A percentile compares a stretch with the other conserved stretches of the same genome.
These are phyloP conservation scores for Aquanectria penicillioides DNA, from an alignment of 2,329 filamentous ascomycete genomes.

Conservation along the genomic window DNA sequence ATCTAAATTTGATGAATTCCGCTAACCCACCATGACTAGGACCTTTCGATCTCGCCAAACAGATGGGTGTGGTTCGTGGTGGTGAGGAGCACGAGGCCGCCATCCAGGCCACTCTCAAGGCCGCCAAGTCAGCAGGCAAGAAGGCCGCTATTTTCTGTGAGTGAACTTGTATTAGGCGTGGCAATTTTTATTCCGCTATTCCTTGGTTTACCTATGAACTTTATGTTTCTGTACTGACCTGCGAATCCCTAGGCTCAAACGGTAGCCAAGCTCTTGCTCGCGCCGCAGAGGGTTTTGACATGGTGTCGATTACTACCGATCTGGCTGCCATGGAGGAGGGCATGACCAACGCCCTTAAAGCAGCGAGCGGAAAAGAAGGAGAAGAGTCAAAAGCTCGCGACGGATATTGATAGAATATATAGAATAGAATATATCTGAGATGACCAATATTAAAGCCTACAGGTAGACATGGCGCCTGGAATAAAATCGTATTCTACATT, in stretches of 20 bases:
- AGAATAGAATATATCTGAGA: neutral
- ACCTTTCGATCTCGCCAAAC: slow-evolving; percentile 18
- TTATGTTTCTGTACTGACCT: neutral
- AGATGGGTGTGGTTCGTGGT: slow-evolving; percentile 17
- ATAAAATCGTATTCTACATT: neutral
- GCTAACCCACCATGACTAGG: slow-evolving; percentile 1
- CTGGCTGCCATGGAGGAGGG: neutral
- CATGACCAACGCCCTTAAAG: neutral
- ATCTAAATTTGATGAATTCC: neutral
- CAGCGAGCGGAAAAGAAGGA: neutral
- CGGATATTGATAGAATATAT: neutral
- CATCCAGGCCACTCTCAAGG: slow-evolving; percentile 15
- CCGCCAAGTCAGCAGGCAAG: slow-evolving; percentile 13
- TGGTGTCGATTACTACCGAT: slow-evolving; percentile 18
- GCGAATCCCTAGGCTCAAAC: neutral
- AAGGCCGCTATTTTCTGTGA: slow-evolving; percentile 21
- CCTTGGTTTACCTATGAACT: neutral
- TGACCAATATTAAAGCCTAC: too few species aligned
- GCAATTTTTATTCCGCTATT: neutral
- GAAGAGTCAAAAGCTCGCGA: slow-evolving; percentile 1
- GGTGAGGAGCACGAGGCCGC: slow-evolving; percentile 19
- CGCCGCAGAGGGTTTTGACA: slow-evolving; percentile 16
- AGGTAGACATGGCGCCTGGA: too few species aligned
- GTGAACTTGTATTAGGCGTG: neutral
- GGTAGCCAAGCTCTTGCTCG: slow-evolving; percentile 7